phyloP scores from a whole-genome alignment of 345 rosid species.

The Rhizophora apiculata region DNA sequence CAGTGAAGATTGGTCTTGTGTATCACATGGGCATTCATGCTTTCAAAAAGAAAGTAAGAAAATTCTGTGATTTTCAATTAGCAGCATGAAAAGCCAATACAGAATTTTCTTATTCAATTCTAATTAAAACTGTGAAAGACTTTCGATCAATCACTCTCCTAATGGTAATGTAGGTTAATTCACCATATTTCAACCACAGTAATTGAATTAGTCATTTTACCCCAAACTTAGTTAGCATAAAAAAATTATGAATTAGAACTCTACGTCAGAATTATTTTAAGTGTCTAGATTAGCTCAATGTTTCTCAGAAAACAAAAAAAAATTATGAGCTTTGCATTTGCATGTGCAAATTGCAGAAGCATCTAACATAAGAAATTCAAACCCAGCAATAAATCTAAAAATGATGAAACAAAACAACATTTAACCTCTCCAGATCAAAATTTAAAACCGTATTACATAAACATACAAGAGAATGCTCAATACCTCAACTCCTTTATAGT shows the following conservation, averaged over 20 bases:
- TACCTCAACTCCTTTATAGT: constrained; percentile 70
- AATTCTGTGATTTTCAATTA: neutral
- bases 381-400: neutral
- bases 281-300: neutral
- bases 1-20: too few species aligned
- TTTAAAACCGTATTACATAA: too few species aligned
- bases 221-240: neutral
- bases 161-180: too few species aligned
- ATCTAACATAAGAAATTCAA: neutral
- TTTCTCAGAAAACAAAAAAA: too few species aligned
- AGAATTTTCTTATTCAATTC: neutral
- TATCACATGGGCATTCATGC: neutral
- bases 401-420: neutral
- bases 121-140: neutral
- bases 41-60: neutral
- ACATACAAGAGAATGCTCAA: too few species aligned
- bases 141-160: neutral
- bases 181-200: too few species aligned
- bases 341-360: neutral
- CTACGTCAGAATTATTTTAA: neutral
- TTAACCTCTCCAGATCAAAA: too few species aligned
- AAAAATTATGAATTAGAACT: neutral
- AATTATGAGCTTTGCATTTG: too few species aligned
- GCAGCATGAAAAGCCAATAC: neutral
- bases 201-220: too few species aligned